Conservation (phyloP, 2,329 filamentous ascomycete genomes). For the Epichloe bromicola region DNA sequence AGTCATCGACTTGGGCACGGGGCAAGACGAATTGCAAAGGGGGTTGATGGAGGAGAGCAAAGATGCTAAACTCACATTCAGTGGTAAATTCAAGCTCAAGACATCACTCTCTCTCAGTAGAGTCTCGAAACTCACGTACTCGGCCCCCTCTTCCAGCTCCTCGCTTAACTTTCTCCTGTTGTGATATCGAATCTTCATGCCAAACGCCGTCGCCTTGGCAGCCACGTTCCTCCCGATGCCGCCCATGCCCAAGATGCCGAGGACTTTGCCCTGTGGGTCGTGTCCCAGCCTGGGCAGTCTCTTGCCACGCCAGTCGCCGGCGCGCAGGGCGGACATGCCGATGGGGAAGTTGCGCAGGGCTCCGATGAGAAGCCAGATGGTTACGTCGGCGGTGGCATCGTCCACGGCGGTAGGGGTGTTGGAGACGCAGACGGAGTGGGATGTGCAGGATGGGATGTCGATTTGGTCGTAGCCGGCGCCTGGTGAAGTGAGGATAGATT, state of each 20-base stretch:
- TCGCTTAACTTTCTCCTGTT: slow-evolving; percentile 51
- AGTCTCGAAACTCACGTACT: slow-evolving; percentile 63
- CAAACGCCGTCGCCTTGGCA: slow-evolving; percentile 60
- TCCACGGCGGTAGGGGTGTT: slow-evolving; percentile 74
- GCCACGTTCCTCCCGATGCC: slow-evolving; percentile 71
- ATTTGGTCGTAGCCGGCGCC: slow-evolving; percentile 80
- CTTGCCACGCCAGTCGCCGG: slow-evolving; percentile 53
- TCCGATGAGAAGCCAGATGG: slow-evolving; percentile 70
- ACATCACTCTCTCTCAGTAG: slow-evolving; percentile 60
- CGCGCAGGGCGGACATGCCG: slow-evolving; percentile 51
- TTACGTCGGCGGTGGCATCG: slow-evolving; percentile 71
- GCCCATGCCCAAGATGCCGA: slow-evolving; percentile 78
- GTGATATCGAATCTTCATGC: slow-evolving; percentile 63
- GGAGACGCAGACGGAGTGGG: slow-evolving; percentile 54
- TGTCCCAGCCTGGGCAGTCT: slow-evolving; percentile 49
- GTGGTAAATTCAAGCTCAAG: slow-evolving; percentile 64
- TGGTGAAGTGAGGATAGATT: slow-evolving; percentile 14
- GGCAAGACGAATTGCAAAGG: background rate
- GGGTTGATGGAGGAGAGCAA: background rate
- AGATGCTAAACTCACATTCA: slow-evolving; percentile 53
- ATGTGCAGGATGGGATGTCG: slow-evolving; percentile 58
- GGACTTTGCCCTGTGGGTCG: slow-evolving; percentile 64
- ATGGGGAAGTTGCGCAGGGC: slow-evolving; percentile 62
- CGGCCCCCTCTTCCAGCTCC: slow-evolving; percentile 43
- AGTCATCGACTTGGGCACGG: no score